Evolutionary conservation across 2,329 filamentous ascomycete genomes (phyloP).

Genomic region (Clonostachys rhizophaga): DNA sequence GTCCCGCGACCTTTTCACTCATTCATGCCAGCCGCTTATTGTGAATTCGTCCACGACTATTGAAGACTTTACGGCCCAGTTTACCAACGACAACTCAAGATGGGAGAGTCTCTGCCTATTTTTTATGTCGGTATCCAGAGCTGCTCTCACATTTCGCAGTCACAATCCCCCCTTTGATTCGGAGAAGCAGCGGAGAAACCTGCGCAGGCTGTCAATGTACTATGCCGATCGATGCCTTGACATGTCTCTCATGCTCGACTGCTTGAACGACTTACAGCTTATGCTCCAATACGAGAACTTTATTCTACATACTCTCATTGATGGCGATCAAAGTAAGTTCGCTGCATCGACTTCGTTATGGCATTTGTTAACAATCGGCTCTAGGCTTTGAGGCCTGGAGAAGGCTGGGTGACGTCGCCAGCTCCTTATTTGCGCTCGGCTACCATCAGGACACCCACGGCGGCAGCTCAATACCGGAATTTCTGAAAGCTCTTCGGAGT

Average conservation of each 20-base stretch:
- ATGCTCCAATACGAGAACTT: conserved; percentile 40
- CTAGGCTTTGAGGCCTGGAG: conserved; percentile 26
- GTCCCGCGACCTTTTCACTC: conserved; percentile 5
- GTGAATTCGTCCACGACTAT: conserved; percentile 1
- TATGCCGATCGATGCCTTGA: conserved; percentile 13
- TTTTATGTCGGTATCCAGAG: conserved; percentile 12
- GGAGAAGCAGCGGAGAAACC: conserved; percentile 5
- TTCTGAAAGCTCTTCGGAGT: conserved; percentile 30
- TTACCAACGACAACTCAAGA: neutral
- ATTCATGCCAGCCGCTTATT: conserved; percentile 3
- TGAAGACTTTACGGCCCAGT: neutral
- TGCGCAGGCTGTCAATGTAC: conserved; percentile 10
- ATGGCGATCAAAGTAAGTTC: conserved; percentile 38
- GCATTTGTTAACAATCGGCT: no score
- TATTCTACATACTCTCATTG: conserved; percentile 32
- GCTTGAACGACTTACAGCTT: conserved; percentile 36
- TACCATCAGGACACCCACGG: conserved; percentile 31
- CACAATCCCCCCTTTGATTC: conserved; percentile 5
- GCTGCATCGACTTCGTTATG: conserved; percentile 6
- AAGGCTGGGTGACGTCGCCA: conserved; percentile 36
- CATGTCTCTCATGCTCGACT: conserved; percentile 13
- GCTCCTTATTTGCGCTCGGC: conserved; percentile 38
- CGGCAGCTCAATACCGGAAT: conserved; percentile 16
- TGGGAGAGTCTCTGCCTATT: conserved; percentile 17
- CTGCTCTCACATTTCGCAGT: conserved; percentile 9